Conservation (phyloP, 768 basidiomycete genomes). For the Grammothele lineata region DNA sequence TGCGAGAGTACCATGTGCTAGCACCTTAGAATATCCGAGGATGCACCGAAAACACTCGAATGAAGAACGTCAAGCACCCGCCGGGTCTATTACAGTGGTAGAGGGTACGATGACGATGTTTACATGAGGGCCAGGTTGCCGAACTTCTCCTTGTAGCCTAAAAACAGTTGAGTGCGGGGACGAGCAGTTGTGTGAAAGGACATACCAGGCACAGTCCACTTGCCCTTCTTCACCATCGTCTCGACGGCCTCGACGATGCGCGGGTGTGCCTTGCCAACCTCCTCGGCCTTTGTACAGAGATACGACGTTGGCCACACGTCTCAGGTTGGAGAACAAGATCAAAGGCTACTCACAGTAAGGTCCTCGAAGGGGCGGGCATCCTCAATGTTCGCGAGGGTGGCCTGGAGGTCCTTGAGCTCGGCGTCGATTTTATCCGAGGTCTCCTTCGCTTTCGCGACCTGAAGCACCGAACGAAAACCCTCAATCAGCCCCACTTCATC, state of each 20-base stretch:
- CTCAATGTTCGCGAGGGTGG: conserved; percentile 94
- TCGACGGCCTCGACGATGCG: conserved; percentile 89
- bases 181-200: not conserved
- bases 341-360: conserved; percentile 69
- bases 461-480: not conserved
- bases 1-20: no score
- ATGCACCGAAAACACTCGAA: not conserved
- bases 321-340: not conserved
- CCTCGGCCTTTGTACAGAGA: conserved; percentile 55
- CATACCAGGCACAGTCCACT: conserved; percentile 94
- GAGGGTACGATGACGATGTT: conserved; percentile 20
- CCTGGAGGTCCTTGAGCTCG: conserved; percentile 88
- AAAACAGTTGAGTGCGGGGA: not conserved
- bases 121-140: conserved; percentile 92
- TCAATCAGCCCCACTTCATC: no score
- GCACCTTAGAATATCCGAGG: not conserved
- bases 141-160: conserved; percentile 94
- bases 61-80: conserved; percentile 12
- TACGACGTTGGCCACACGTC: no score
- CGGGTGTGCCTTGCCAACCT: conserved; percentile 90
- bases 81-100: conserved; percentile 13
- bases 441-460: conserved; percentile 88
- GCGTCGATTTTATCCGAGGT: conserved; percentile 86
- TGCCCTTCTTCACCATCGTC: conserved; percentile 95
- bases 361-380: conserved; percentile 97